Evolutionary conservation across 2,329 filamentous ascomycete species (phyloP), one percentile per base, ranked within the genome.

Genomic region (Colletotrichum musae): DNA sequence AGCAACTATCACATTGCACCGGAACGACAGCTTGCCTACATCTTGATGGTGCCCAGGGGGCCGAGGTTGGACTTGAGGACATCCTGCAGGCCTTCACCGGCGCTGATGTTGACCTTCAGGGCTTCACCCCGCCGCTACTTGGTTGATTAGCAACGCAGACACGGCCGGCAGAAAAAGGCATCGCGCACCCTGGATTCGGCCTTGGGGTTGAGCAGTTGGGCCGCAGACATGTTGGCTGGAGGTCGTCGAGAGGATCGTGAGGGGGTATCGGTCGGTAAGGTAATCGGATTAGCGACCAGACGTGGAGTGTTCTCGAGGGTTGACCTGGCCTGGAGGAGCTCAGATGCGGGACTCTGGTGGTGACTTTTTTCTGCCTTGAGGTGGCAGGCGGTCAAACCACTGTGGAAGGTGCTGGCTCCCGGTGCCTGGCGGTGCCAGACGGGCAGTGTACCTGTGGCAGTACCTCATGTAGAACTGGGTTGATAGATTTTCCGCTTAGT

Each of bases 171-270:
- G 51, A 26, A 51, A 51, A 61, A 13, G 70, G 71, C 59, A 72
- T 69, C 71, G 86, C 93, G 77, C 87, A 97, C 94, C 85, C 96
- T 92, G 77, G 95, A 98, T 87, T 99, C 96, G 78, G 96, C 96
- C 88, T 99, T 99, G 72, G 96, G 96, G 84, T 99, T 99, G 74
- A 99, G 92, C 78, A 99, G 91, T 86, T 98, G 95, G 79, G 96
- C 95, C 76, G 96, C 96, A 85, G 95, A 98, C 96, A 98, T 98
- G 60, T 71, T 80, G 75, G 41, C 57, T 58, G 51, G 43, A 64
- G 60, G 60, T 72, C 50, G 71, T 72, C 57, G 60, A 58, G 63
- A 60, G 39, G 45, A 36, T 70, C 57, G 63, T 67, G 51, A 70
- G 45, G 63, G 66, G 62, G 56, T 58, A 70, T 69, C 67, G 63